Conservation (phyloP, 768 basidiomycete genomes). For the Chlorophyllum brunneum region DNA sequence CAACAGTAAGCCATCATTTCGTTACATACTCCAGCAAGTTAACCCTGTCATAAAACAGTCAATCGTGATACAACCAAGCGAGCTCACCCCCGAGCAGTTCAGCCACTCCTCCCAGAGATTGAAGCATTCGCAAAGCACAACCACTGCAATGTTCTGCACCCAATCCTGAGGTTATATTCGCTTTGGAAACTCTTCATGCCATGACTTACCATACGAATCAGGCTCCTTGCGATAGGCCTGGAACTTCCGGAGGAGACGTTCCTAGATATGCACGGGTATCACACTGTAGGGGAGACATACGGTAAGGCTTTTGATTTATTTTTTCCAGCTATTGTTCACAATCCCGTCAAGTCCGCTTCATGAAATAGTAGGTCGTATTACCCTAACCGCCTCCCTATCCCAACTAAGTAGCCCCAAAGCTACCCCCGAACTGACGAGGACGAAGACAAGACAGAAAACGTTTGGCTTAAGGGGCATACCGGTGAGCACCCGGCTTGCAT, state of each 20-base stretch:
- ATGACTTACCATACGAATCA: slow-evolving; percentile 15
- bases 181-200: neutral
- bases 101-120: slow-evolving; percentile 51
- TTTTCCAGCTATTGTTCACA: neutral
- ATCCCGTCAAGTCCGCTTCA: slow-evolving; percentile 46
- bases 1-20: slow-evolving; percentile 41
- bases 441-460: slow-evolving; percentile 45
- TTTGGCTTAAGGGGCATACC: slow-evolving; percentile 61
- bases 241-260: slow-evolving; percentile 52
- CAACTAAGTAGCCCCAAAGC: slow-evolving; percentile 21
- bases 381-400: no score
- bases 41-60: slow-evolving; percentile 24
- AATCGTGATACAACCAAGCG: slow-evolving; percentile 45
- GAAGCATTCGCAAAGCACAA: slow-evolving; percentile 45
- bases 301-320: slow-evolving; percentile 23
- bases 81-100: slow-evolving; percentile 44
- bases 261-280: slow-evolving; percentile 43
- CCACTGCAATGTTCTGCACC: slow-evolving; percentile 48
- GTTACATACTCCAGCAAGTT: neutral
- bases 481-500: no score
- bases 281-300: slow-evolving; percentile 37
- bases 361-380: slow-evolving; percentile 63
- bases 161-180: slow-evolving; percentile 35
- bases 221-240: slow-evolving; percentile 47
- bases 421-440: slow-evolving; percentile 48